These are phyloP conservation scores for Fonsecaea erecta DNA, from an alignment of 2,329 filamentous ascomycete species.

Conservation along the genomic window DNA sequence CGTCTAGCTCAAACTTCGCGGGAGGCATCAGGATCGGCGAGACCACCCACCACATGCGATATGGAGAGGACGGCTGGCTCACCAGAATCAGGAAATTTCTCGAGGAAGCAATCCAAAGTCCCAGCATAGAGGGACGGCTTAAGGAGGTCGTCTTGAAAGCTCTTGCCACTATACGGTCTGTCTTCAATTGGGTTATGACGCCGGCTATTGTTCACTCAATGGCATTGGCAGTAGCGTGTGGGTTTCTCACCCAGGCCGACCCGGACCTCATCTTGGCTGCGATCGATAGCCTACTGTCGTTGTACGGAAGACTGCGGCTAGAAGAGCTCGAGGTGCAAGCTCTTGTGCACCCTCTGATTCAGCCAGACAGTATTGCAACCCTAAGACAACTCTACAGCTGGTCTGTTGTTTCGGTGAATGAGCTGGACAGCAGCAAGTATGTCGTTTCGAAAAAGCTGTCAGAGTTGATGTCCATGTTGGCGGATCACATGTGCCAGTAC, in stretches of 20 bases:
- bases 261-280: conserved; percentile 77
- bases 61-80: conserved; percentile 85
- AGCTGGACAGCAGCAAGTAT: conserved; percentile 91
- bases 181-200: conserved; percentile 85
- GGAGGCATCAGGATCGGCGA: conserved; percentile 76
- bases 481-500: conserved; percentile 80
- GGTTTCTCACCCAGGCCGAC: conserved; percentile 70
- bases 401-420: conserved; percentile 76
- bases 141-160: conserved; percentile 75
- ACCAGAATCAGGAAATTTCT: conserved; percentile 75
- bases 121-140: conserved; percentile 63
- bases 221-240: conserved; percentile 72
- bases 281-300: conserved; percentile 79
- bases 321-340: conserved; percentile 77
- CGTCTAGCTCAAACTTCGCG: conserved; percentile 72
- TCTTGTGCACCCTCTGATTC: conserved; percentile 79
- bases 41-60: conserved; percentile 70
- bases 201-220: conserved; percentile 75
- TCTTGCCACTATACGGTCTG: conserved; percentile 75
- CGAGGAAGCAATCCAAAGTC: conserved; percentile 70
- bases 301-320: conserved; percentile 77
- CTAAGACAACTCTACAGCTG: conserved; percentile 77
- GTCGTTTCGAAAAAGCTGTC: conserved; percentile 90
- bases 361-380: conserved; percentile 70
- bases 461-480: conserved; percentile 85